Percentiles rank a stretch among this genome's conserved stretches.
Conservation (phyloP, 768 basidiomycete genomes). For the Mycena maculata region DNA sequence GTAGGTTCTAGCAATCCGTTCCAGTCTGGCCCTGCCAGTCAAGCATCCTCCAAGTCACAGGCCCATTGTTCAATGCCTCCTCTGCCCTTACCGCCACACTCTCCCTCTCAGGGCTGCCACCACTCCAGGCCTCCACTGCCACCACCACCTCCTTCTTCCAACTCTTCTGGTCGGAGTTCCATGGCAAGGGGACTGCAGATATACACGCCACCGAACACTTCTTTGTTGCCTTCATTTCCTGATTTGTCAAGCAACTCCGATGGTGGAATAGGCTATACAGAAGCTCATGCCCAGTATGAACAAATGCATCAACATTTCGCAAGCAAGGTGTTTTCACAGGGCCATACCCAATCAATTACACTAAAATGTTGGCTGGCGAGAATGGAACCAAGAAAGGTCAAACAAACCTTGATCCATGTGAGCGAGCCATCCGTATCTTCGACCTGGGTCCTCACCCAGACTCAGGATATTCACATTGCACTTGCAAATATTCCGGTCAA, state of each 20-base stretch:
- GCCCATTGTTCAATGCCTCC: too few relatives aligned
- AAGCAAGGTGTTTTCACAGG: background rate
- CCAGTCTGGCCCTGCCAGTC: too few relatives aligned
- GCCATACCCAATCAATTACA: conserved; percentile 1
- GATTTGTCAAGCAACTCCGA: background rate
- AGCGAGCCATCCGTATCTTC: background rate
- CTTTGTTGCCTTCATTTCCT: background rate
- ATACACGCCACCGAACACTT: background rate
- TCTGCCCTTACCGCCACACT: too few relatives aligned
- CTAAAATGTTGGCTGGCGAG: conserved; percentile 1
- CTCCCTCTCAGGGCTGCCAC: too few relatives aligned
- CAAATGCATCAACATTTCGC: background rate
- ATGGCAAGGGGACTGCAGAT: background rate
- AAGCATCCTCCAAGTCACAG: too few relatives aligned
- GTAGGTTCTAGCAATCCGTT: too few relatives aligned
- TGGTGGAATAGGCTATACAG: background rate
- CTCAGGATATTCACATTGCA: background rate
- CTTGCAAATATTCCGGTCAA: background rate
- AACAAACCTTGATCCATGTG: background rate
- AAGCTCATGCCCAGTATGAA: background rate
- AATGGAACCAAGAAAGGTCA: background rate
- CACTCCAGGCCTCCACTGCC: too few relatives aligned
- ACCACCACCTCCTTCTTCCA: too few relatives aligned
- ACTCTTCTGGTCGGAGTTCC: too few relatives aligned
- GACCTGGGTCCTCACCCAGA: too few relatives aligned